Evolutionary conservation across 108 stramenopile species (phyloP).

Genomic region (Nitzschia sp.): DNA sequence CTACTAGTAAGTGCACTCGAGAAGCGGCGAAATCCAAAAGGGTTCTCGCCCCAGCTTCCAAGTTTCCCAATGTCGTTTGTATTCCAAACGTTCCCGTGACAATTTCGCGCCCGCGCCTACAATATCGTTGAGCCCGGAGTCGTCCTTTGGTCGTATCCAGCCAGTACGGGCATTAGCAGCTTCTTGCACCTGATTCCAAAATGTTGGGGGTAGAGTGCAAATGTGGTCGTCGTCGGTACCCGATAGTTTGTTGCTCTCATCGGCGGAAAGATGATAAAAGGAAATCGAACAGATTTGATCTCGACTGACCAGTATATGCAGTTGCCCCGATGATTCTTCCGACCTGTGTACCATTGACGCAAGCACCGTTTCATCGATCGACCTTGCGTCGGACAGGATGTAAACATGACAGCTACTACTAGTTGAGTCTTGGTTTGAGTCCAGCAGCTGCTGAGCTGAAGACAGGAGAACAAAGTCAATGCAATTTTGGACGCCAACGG

Average conservation of each 20-base stretch:
- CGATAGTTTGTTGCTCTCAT: not conserved
- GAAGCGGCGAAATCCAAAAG: not conserved
- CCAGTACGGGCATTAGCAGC: not conserved
- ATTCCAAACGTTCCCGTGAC: slow-evolving; percentile 8
- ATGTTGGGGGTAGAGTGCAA: not conserved
- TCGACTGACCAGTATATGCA: not conserved
- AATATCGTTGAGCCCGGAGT: not conserved
- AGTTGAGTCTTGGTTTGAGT: too few species aligned
- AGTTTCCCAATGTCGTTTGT: slow-evolving; percentile 7
- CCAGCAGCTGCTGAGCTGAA: too few species aligned
- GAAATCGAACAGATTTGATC: slow-evolving; percentile 2
- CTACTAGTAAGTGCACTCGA: not conserved
- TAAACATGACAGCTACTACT: slow-evolving; percentile 8
- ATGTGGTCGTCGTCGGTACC: not conserved
- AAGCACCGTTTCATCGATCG: not conserved
- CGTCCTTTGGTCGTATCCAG: slow-evolving; percentile 6
- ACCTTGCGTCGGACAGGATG: not conserved
- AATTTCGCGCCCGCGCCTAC: not conserved
- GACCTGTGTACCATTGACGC: not conserved
- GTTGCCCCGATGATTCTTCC: not conserved
- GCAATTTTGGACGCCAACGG: not conserved
- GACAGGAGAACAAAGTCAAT: not conserved
- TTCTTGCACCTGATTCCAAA: slow-evolving; percentile 3
- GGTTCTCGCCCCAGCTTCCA: slow-evolving; percentile 8
- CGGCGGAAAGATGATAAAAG: not conserved